Percentiles rank a stretch among this genome's conserved stretches.
These are phyloP conservation scores for Monosporascus sp. DNA, from an alignment of 2,329 filamentous ascomycete species.

Conservation along the genomic window DNA sequence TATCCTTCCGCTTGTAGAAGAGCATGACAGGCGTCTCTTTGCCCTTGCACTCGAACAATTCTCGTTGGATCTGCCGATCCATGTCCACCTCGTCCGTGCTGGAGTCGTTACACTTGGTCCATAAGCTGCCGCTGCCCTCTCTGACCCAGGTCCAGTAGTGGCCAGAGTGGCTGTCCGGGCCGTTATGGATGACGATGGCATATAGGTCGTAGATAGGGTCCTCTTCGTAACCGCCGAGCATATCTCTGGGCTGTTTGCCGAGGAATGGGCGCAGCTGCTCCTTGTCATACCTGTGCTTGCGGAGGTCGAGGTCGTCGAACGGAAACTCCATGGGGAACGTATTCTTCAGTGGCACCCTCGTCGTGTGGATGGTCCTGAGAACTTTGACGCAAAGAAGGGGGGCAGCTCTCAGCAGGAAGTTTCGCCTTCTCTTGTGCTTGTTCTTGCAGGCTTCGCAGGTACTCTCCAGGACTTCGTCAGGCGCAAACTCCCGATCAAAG, in stretches of 20 bases:
- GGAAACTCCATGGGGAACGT: constrained; percentile 71
- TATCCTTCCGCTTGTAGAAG: constrained; percentile 18
- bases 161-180: constrained; percentile 61
- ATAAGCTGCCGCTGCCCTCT: constrained; percentile 42
- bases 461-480: constrained; percentile 62
- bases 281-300: constrained; percentile 26
- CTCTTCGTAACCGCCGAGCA: constrained; percentile 37
- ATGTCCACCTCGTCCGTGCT: background rate
- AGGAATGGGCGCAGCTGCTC: constrained; percentile 9
- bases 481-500: background rate
- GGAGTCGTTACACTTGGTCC: constrained; percentile 47
- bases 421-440: constrained; percentile 47
- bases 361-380: constrained; percentile 29
- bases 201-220: constrained; percentile 81
- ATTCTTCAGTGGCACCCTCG: constrained; percentile 53
- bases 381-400: constrained; percentile 68
- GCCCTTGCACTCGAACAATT: constrained; percentile 1
- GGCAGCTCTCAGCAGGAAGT: constrained; percentile 47
- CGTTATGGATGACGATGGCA: constrained; percentile 74
- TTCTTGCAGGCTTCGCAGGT: constrained; percentile 71
- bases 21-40: constrained; percentile 11
- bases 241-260: constrained; percentile 21
- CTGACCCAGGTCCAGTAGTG: constrained; percentile 75
- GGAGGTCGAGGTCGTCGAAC: constrained; percentile 60
- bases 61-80: background rate